phyloP scores from a whole-genome alignment of 495 filamentous ascomycete species.

The Thozetella sp. region DNA sequence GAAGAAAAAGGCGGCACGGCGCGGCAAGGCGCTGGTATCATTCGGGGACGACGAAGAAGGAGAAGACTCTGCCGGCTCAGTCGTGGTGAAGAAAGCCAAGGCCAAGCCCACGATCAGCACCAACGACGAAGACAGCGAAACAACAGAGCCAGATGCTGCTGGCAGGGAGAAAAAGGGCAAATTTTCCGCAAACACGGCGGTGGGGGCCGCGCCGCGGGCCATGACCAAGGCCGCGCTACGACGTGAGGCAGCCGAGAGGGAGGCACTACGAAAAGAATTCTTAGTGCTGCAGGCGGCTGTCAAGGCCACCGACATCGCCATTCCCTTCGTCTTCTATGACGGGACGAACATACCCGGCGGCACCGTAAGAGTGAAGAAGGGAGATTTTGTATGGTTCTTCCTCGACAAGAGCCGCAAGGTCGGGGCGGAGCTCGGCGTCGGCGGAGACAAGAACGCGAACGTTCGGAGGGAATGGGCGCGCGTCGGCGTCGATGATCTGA shows the following conservation, averaged over 20 bases:
- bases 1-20: constrained; percentile 35
- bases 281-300: constrained; percentile 80
- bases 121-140: constrained; percentile 17
- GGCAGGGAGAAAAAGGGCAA: constrained; percentile 34
- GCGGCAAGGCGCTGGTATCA: constrained; percentile 38
- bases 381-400: constrained; percentile 88
- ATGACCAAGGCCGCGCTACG: constrained; percentile 85
- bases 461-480: constrained; percentile 86
- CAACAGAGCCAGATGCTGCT: constrained; percentile 24
- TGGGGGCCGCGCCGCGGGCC: constrained; percentile 72
- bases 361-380: constrained; percentile 84
- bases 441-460: constrained; percentile 59
- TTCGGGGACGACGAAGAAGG: constrained; percentile 39
- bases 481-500: constrained; percentile 93
- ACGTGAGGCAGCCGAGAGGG: constrained; percentile 79
- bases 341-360: constrained; percentile 93
- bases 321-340: constrained; percentile 98
- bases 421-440: constrained; percentile 78
- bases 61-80: constrained; percentile 13
- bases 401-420: constrained; percentile 89
- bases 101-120: constrained; percentile 18
- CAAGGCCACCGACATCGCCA: constrained; percentile 84
- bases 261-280: constrained; percentile 85
- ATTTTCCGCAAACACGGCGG: constrained; percentile 68
- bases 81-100: constrained; percentile 43